A percentile compares a stretch with the other conserved stretches of the same genome.
phyloP scores from a whole-genome alignment of 1,139 yeast species.

The Nakaseomyces delphensis region DNA sequence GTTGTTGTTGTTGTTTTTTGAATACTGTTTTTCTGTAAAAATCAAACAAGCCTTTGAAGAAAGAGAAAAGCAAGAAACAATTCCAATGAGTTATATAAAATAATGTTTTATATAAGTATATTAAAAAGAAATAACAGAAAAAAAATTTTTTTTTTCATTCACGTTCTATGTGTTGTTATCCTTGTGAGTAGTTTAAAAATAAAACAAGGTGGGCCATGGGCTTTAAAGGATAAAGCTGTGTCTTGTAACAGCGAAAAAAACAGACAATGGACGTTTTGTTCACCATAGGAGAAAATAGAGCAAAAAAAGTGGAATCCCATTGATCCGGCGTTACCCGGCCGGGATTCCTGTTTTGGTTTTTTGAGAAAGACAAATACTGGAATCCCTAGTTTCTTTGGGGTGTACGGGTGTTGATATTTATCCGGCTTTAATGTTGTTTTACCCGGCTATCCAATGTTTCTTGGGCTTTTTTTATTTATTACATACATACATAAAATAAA shows the following conservation, averaged over 20 bases:
- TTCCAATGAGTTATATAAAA: too few relatives aligned
- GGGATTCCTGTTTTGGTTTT: neutral
- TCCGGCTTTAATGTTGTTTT: neutral
- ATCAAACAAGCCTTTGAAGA: neutral
- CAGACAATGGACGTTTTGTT: too few relatives aligned
- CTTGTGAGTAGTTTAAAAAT: neutral
- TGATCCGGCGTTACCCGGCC: neutral
- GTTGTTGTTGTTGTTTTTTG: constrained; percentile 7
- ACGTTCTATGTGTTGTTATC: neutral
- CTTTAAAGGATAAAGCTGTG: neutral
- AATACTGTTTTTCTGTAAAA: neutral
- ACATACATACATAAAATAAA: too few relatives aligned
- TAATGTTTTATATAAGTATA: too few relatives aligned
- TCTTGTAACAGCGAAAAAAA: neutral
- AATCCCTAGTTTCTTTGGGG: neutral
- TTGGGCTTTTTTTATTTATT: too few relatives aligned
- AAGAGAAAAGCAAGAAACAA: too few relatives aligned
- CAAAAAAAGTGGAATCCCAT: neutral
- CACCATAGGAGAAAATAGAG: too few relatives aligned
- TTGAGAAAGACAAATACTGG: neutral
- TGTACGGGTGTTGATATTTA: neutral
- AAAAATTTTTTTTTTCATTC: neutral
- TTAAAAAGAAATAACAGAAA: too few relatives aligned
- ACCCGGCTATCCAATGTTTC: too few relatives aligned
- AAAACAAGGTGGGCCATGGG: too few relatives aligned